Percentiles rank a stretch among this genome's conserved stretches.
Evolutionary conservation across 805 yeast species (phyloP).

Genomic region (Jamesozyma rosinii): DNA sequence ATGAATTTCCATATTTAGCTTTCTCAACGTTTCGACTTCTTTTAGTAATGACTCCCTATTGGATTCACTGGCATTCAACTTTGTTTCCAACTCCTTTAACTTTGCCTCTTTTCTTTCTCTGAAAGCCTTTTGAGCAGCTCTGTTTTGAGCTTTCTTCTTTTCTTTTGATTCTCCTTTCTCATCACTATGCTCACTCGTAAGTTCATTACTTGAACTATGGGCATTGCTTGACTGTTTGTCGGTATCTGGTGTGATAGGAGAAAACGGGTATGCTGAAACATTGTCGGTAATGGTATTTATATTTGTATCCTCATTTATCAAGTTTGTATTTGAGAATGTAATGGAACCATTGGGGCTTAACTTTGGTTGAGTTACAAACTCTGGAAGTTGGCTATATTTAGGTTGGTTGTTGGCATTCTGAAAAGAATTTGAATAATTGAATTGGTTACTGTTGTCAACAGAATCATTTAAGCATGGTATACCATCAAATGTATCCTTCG

Average conservation of each 20-base stretch:
- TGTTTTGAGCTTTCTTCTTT: slow-evolving; percentile 66
- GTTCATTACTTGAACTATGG: neutral
- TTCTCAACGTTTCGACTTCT: slow-evolving; percentile 43
- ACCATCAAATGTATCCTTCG: neutral
- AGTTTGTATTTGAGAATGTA: neutral
- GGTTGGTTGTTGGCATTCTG: neutral
- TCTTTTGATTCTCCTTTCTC: slow-evolving; percentile 24
- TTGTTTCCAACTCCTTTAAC: slow-evolving; percentile 55
- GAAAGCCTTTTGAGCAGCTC: slow-evolving; percentile 84
- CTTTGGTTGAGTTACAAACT: neutral
- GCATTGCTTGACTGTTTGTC: neutral
- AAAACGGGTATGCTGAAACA: neutral
- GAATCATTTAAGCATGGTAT: neutral
- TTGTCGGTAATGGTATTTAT: neutral
- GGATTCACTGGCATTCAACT: slow-evolving; percentile 48
- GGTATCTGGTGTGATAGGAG: neutral
- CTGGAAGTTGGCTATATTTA: neutral
- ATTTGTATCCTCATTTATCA: neutral
- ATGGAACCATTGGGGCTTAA: neutral
- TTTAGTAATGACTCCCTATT: slow-evolving; percentile 39
- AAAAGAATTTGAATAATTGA: neutral
- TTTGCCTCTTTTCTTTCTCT: slow-evolving; percentile 71
- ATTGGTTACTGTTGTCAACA: neutral
- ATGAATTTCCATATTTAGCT: slow-evolving; percentile 46
- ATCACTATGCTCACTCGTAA: neutral